Evolutionary conservation across 495 filamentous ascomycete genomes (phyloP), one percentile per base, ranked within the genome.

Genomic region (Daldinia vernicosa): DNA sequence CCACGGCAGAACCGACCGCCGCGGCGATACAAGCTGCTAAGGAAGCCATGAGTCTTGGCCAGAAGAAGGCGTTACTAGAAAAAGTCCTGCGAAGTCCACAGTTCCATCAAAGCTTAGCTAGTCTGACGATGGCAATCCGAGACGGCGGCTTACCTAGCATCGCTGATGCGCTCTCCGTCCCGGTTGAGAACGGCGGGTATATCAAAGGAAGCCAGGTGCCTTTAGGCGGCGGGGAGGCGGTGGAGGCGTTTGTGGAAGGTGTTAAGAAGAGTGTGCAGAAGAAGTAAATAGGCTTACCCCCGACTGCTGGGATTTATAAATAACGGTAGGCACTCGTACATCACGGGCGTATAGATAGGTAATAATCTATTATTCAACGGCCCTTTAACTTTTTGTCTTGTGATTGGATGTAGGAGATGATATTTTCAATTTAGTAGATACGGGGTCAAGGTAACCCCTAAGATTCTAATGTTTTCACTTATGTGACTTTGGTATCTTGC

Each of bases 111-210:
- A 95, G 93, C 71, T 79, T 97, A 35, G 86, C 89, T 0, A 94
- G 91, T 72, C 80, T 98, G 67, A 97, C 94, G 1, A 85, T 91
- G 75, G 95, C 95, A 24, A 84, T 99, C 51, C 82, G 95, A 62
- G 95, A 99, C 74, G 95, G 95, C n/a, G 95, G 93, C 0, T 80
- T 99, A 55, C 92, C 94, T 12, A 95, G 88, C 70, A 90, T 99
- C 62, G 91, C 93, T 22, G 93, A 97, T 69, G 94, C 94, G 24
- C 79, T 99, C 32, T 85, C 89, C 19, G 87, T 98, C 62, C 85
- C 86, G 55, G 87, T 99, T 22, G 85, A 88, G 65, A 92, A 97
- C 78, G 93, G 92, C 47, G 95, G 95, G 7, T 90, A 91, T 65
- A 86, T 95, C 72, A 84, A 84, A 68, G 90, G 91, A 14, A 87